Evolutionary conservation across 306 rosid genomes (phyloP).

Genomic region (Ochetophila trinervis): DNA sequence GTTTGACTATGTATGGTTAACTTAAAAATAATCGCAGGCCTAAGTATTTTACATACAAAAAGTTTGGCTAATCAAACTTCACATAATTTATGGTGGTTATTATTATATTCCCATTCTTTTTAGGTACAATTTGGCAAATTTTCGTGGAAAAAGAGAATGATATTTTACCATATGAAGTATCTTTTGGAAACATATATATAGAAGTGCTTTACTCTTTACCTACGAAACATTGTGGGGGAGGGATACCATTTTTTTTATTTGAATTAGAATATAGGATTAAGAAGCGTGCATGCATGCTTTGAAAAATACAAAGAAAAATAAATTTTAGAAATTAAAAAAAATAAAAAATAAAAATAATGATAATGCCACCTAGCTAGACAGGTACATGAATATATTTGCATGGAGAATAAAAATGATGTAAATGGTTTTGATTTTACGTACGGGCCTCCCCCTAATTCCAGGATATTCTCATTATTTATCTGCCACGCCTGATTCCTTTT

Average conservation of each 20-base stretch:
- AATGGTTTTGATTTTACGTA: conserved; percentile 54
- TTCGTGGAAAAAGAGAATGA: too few species aligned
- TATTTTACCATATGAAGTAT: too few species aligned
- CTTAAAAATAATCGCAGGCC: conserved; percentile 10
- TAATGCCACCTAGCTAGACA: conserved; percentile 55
- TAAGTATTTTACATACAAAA: conserved; percentile 5
- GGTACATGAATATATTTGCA: conserved; percentile 66
- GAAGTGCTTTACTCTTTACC: background rate
- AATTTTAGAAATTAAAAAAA: conserved; percentile 20
- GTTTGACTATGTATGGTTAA: conserved; percentile 11
- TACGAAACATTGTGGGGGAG: background rate
- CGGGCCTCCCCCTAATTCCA: conserved; percentile 60
- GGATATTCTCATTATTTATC: conserved; percentile 75
- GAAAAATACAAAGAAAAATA: conserved; percentile 26
- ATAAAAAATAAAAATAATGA: too few species aligned
- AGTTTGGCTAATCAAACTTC: conserved; percentile 18
- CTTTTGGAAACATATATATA: too few species aligned
- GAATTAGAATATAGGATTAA: conserved; percentile 24
- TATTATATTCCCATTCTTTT: background rate
- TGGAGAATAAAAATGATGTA: conserved; percentile 61
- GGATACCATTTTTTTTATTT: background rate
- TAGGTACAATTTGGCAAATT: background rate
- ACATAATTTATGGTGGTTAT: background rate
- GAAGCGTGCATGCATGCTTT: conserved; percentile 38
- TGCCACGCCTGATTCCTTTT: conserved; percentile 72